Evolutionary conservation across 2,329 filamentous ascomycete genomes (phyloP), one percentile per base, ranked within the genome.

Genomic region (Penicillium sumatraense): DNA sequence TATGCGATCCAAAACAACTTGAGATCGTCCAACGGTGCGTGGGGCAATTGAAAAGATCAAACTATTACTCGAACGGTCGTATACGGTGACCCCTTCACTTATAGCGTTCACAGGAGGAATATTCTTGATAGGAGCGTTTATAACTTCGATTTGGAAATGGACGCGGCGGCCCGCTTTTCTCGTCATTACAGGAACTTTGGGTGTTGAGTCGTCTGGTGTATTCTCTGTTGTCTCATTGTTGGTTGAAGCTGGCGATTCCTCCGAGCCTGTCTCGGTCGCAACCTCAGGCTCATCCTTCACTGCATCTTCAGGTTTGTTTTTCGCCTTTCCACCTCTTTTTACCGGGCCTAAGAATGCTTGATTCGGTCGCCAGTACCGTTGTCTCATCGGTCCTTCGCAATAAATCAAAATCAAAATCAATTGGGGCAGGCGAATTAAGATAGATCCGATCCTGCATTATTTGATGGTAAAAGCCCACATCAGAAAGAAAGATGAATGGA

Each of bases 51-150:
- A 46, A 16, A 46, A 46, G 1, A 46, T 46, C 27, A 46, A 31
- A 31, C 42, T 46, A 46, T 46, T 46, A 46, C 42, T 46, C 42
- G 42, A 31, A 13, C 42, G 42, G 24, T 46, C 42, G 42, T 46
- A 46, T 46, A 46, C 42, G 27, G 42, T 46, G 42, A 24, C 16
- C 5, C 42, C 42, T 20, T 31, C 16, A 20, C 27, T 29, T 20
- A 46, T 46, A 6, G n/a, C 24, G 26, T 11, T 46, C 10, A 31
- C 27, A 16, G 42, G 16, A 26, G 42, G 8, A 23, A 23, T 7
- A 26, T 42, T 31, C 10, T 46, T 46, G 26, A 46, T 31, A 31
- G 42, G 42, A 13, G 6, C 16, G 26, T 46, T 46, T 46, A 46
- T 46, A 31, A 46, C 42, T 46, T 46, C 42, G 27, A 46, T 46